These are phyloP conservation scores for Penicillium sp. DNA, from an alignment of 2,329 filamentous ascomycete species.

Conservation along the genomic window DNA sequence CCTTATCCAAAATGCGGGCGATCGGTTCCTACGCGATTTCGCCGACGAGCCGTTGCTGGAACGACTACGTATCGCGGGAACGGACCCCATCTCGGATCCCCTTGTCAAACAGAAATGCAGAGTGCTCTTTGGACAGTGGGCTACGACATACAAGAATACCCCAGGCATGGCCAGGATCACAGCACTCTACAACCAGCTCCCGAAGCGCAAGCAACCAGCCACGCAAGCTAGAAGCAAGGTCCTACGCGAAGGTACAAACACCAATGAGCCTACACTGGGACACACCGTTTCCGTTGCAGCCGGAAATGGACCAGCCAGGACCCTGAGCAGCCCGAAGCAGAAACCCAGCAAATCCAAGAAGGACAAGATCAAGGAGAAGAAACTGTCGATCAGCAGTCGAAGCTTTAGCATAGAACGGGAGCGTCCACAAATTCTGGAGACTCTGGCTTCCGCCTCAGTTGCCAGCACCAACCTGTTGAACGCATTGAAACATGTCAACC, in stretches of 20 bases:
- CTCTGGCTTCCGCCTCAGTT: constrained; percentile 85
- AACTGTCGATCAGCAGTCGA: constrained; percentile 46
- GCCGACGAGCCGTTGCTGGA: constrained; percentile 89
- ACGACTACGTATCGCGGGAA: constrained; percentile 79
- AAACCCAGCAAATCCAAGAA: constrained; percentile 44
- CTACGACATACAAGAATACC: constrained; percentile 71
- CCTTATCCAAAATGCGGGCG: constrained; percentile 88
- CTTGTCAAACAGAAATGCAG: constrained; percentile 86
- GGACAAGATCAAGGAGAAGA: constrained; percentile 55
- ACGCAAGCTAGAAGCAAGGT: constrained; percentile 78
- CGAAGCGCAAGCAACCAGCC: constrained; percentile 64
- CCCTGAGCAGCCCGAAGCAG: constrained; percentile 34
- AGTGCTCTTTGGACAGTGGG: constrained; percentile 82
- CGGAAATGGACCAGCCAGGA: constrained; percentile 37
- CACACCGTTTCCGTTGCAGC: constrained; percentile 39
- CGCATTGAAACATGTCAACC: constrained; percentile 80
- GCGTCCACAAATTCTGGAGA: constrained; percentile 77
- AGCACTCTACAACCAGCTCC: constrained; percentile 68
- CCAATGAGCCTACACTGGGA: constrained; percentile 33
- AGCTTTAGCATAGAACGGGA: constrained; percentile 82
- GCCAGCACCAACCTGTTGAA: constrained; percentile 89
- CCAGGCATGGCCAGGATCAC: constrained; percentile 76
- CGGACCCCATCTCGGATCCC: constrained; percentile 75
- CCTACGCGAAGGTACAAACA: constrained; percentile 68
- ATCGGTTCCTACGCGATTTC: constrained; percentile 79